A percentile compares a stretch with the other conserved stretches of the same genome.
Conservation (phyloP, 2,329 filamentous ascomycete genomes). For the Aspergillus cejpii region DNA sequence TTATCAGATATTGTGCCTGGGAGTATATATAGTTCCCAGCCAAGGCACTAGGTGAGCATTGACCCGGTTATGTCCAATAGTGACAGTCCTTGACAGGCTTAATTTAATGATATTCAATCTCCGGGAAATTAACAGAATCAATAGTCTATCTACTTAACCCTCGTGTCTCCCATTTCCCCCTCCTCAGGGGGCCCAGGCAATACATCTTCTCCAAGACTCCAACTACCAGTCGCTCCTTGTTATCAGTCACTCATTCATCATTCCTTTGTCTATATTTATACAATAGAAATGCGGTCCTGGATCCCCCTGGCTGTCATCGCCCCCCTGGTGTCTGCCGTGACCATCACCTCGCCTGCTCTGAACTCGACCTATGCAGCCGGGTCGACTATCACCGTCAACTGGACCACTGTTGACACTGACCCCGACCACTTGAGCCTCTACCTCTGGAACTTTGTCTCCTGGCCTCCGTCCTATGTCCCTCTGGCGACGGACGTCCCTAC, state of each 20-base stretch:
- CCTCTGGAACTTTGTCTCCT: constrained; percentile 44
- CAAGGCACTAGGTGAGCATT: background rate
- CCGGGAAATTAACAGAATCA: background rate
- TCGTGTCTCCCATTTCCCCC: background rate
- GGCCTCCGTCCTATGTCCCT: constrained; percentile 38
- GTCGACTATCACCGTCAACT: constrained; percentile 29
- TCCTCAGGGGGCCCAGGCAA: background rate
- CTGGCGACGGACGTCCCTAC: constrained; percentile 35
- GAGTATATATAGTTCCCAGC: too few relatives aligned
- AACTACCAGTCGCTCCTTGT: background rate
- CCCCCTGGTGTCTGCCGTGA: constrained; percentile 19
- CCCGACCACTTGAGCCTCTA: constrained; percentile 38
- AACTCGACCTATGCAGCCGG: constrained; percentile 38
- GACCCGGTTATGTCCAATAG: background rate
- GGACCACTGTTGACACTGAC: constrained; percentile 40
- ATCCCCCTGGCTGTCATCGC: constrained; percentile 11
- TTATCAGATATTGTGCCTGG: too few relatives aligned
- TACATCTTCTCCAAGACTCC: background rate
- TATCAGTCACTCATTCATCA: background rate
- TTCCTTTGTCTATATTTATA: background rate
- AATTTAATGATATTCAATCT: background rate
- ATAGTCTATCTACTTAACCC: background rate
- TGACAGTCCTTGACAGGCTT: background rate
- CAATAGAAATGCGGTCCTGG: constrained; percentile 7
- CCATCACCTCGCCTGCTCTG: constrained; percentile 24